Evolutionary conservation across 2,329 filamentous ascomycete species (phyloP).

Genomic region (Pseudogymnoascus sp.): DNA sequence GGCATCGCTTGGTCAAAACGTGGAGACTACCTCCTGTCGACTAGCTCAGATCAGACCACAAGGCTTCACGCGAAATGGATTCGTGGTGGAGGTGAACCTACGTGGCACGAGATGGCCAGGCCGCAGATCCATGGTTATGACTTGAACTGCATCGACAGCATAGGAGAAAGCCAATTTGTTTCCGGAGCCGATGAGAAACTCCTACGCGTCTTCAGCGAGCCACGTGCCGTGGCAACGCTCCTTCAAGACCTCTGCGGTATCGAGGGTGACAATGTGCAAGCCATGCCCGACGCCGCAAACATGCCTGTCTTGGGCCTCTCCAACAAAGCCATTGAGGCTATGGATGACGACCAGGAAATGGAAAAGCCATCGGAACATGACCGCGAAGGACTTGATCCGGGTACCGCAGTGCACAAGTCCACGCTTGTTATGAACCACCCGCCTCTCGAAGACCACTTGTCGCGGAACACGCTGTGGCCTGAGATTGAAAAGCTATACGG

Average conservation of each 20-base stretch:
- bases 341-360: slow-evolving; percentile 42
- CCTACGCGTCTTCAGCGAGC: slow-evolving; percentile 89
- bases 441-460: slow-evolving; percentile 81
- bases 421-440: slow-evolving; percentile 62
- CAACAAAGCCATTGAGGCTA: slow-evolving; percentile 75
- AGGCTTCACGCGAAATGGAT: slow-evolving; percentile 77
- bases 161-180: slow-evolving; percentile 70
- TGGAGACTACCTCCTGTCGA: slow-evolving; percentile 80
- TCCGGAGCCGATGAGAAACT: slow-evolving; percentile 97
- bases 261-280: slow-evolving; percentile 29
- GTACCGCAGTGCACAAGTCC: slow-evolving; percentile 48
- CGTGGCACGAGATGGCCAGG: slow-evolving; percentile 93
- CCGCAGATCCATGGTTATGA: slow-evolving; percentile 98
- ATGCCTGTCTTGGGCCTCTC: slow-evolving; percentile 93
- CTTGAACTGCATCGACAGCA: slow-evolving; percentile 80
- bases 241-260: slow-evolving; percentile 61
- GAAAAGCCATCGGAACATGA: slow-evolving; percentile 38
- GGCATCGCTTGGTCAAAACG: slow-evolving; percentile 76
- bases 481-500: slow-evolving; percentile 96
- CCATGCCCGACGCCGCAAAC: slow-evolving; percentile 78
- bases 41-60: slow-evolving; percentile 86
- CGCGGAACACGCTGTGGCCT: slow-evolving; percentile 87
- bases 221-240: slow-evolving; percentile 70
- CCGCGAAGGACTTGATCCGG: slow-evolving; percentile 46
- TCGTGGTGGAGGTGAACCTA: slow-evolving; percentile 34